Conservation (phyloP, 176 grass and related monocot genomes). For the Rhynchospora tenuis region DNA sequence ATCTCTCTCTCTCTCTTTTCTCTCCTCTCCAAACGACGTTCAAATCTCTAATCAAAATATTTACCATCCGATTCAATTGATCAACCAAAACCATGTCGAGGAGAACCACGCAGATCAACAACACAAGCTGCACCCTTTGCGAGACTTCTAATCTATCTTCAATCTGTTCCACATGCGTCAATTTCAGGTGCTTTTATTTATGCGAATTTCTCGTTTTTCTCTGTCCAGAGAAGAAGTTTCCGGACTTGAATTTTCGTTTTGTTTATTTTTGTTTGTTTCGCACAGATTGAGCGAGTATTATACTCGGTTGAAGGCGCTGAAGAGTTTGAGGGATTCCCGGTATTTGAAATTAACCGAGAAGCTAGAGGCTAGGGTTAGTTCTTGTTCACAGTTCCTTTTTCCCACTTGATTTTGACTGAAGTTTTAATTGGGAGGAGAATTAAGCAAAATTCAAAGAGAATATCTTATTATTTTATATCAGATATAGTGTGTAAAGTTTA, state of each 20-base stretch:
- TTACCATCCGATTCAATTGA: conserved; percentile 1
- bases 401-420: neutral
- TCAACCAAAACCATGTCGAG: conserved; percentile 27
- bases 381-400: neutral
- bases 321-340: conserved; percentile 51
- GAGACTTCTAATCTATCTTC: conserved; percentile 83
- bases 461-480: neutral
- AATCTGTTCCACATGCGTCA: conserved; percentile 71
- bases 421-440: neutral
- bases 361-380: conserved; percentile 60
- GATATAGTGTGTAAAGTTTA: neutral
- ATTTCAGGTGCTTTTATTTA: conserved; percentile 34
- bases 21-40: neutral
- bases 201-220: neutral
- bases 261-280: neutral
- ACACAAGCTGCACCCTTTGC: conserved; percentile 59
- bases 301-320: conserved; percentile 39
- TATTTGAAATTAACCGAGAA: conserved; percentile 40
- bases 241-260: neutral
- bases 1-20: neutral
- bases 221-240: neutral
- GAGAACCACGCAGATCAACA: conserved; percentile 17
- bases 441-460: neutral
- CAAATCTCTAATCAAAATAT: neutral
- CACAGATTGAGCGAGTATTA: conserved; percentile 62